Conservation (phyloP, 345 rosid species). For the Eucalyptus tenuipes region DNA sequence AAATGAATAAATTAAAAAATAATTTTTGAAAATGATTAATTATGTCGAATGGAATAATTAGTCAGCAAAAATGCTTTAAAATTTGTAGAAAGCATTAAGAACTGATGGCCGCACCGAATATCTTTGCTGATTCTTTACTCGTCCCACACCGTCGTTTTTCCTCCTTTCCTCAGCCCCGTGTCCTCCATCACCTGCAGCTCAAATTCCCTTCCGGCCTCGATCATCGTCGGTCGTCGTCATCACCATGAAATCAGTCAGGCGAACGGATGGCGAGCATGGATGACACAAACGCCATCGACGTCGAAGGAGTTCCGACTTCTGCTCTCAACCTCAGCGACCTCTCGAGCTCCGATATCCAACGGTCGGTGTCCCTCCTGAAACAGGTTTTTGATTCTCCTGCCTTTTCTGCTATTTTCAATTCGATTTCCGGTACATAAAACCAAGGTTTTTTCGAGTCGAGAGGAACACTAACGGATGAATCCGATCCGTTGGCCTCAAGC, state of each 20-base stretch:
- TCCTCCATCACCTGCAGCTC: no score
- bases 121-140: no score
- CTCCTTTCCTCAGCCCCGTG: no score
- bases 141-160: no score
- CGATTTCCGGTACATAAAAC: background rate
- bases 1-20: background rate
- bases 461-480: background rate
- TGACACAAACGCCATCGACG: background rate
- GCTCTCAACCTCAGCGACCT: constrained; percentile 42
- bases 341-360: constrained; percentile 14
- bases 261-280: background rate
- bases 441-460: background rate
- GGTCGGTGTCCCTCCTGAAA: constrained; percentile 31
- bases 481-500: constrained; percentile 13
- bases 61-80: background rate
- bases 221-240: background rate
- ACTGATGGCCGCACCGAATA: no score
- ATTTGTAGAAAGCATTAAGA: background rate
- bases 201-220: background rate
- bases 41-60: background rate
- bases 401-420: background rate
- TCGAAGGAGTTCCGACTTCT: background rate
- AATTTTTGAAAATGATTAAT: background rate
- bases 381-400: constrained; percentile 15
- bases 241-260: background rate